Conservation (phyloP, 495 filamentous ascomycete species). For the Penicillium fimorum region DNA sequence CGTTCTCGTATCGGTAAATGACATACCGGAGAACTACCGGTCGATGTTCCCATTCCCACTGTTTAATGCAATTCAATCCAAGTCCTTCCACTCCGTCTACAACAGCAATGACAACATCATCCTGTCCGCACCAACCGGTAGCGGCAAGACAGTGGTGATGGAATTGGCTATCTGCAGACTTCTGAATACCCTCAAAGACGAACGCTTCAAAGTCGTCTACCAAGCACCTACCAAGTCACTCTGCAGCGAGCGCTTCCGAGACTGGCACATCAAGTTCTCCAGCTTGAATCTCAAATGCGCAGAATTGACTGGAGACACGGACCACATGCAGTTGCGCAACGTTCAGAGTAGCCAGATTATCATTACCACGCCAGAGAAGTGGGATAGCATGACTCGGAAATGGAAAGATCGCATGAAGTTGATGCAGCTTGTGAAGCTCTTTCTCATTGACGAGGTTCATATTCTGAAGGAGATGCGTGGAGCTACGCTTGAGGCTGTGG, state of each 20-base stretch:
- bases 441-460: conserved; percentile 96
- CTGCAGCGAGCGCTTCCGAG: conserved; percentile 75
- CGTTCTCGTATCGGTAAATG: conserved; percentile 65
- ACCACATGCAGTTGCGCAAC: conserved; percentile 64
- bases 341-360: conserved; percentile 87
- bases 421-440: conserved; percentile 82
- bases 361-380: conserved; percentile 96
- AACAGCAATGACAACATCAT: conserved; percentile 79
- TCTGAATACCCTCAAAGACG: conserved; percentile 57
- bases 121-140: conserved; percentile 86
- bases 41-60: conserved; percentile 75
- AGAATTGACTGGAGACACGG: conserved; percentile 91
- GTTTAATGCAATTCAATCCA: conserved; percentile 92
- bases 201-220: conserved; percentile 89
- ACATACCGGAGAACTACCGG: conserved; percentile 75
- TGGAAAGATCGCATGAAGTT: conserved; percentile 89
- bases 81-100: conserved; percentile 74
- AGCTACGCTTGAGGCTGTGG: conserved; percentile 90
- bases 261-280: conserved; percentile 85
- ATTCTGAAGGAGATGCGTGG: conserved; percentile 88
- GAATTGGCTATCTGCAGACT: conserved; percentile 90
- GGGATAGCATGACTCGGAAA: conserved; percentile 95
- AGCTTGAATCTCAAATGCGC: conserved; percentile 72
- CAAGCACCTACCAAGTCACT: conserved; percentile 93
- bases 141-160: conserved; percentile 88